Percentiles rank a stretch among this genome's conserved stretches.
These are phyloP conservation scores for Phytophthora europaea DNA, from an alignment of 352 stramenopile species.

Conservation along the genomic window DNA sequence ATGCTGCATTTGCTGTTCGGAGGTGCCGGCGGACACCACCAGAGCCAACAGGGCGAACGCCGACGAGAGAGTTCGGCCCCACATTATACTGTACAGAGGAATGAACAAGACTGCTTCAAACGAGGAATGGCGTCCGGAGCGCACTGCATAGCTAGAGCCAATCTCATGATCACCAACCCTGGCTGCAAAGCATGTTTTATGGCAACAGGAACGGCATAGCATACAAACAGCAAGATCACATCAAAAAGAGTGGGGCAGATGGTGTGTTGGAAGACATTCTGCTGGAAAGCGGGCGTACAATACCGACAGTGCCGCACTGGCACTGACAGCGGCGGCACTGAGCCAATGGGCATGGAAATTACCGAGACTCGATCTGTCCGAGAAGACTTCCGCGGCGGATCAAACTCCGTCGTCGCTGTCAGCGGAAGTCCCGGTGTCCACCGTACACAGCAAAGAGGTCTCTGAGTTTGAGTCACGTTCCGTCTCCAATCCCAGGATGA, in stretches of 20 bases:
- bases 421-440: not conserved
- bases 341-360: not conserved
- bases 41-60: conserved; percentile 20
- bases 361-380: not conserved
- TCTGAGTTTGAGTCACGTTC: not conserved
- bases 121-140: conserved; percentile 14
- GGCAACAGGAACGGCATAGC: not conserved
- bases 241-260: conserved; percentile 10
- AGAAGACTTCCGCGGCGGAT: too few relatives aligned
- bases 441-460: not conserved
- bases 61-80: conserved; percentile 13
- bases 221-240: conserved; percentile 16
- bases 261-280: conserved; percentile 2
- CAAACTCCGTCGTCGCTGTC: not conserved
- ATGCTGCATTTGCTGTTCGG: not conserved
- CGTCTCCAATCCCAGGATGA: not conserved
- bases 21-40: conserved; percentile 5
- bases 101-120: conserved; percentile 14
- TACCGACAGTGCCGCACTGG: too few relatives aligned
- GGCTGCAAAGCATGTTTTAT: conserved; percentile 23
- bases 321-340: too few relatives aligned
- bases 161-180: conserved; percentile 30
- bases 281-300: not conserved
- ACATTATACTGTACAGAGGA: conserved; percentile 16
- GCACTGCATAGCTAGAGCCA: conserved; percentile 2